Evolutionary conservation across 768 basidiomycete species (phyloP).

Genomic region (Piloderma croceum): DNA sequence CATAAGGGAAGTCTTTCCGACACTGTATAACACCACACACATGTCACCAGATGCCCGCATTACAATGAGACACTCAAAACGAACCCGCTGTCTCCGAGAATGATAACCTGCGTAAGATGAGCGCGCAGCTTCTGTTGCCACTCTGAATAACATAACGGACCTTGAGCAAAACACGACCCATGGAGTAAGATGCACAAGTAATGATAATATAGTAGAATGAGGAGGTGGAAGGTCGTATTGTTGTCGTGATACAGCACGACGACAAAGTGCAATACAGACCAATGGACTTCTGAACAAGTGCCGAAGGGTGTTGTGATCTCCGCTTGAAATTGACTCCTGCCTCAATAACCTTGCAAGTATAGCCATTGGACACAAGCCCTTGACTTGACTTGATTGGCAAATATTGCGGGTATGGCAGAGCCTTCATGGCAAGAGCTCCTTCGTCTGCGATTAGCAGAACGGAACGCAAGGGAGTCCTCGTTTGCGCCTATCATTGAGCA

Average conservation of each 20-base stretch:
- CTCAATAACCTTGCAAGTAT: no score
- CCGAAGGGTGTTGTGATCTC: background rate
- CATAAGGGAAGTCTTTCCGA: conserved; percentile 99
- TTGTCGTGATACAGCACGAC: conserved; percentile 11
- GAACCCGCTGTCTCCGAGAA: conserved; percentile 95
- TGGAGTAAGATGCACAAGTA: conserved; percentile 28
- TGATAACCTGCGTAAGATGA: conserved; percentile 72
- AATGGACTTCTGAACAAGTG: no score
- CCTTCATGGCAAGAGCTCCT: conserved; percentile 82
- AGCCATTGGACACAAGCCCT: no score
- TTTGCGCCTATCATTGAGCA: conserved; percentile 87
- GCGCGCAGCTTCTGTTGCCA: background rate
- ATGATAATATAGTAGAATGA: conserved; percentile 15
- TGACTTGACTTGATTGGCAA: background rate
- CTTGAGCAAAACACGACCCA: conserved; percentile 88
- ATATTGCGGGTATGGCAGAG: conserved; percentile 54
- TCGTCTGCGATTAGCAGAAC: conserved; percentile 71
- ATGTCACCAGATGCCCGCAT: background rate
- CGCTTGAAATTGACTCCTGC: background rate
- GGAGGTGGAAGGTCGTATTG: conserved; percentile 18
- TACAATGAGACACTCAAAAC: conserved; percentile 26
- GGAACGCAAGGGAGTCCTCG: conserved; percentile 76
- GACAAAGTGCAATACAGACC: conserved; percentile 3
- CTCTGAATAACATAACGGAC: conserved; percentile 30
- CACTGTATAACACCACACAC: conserved; percentile 40